Percentiles rank a stretch among this genome's conserved stretches.
Conservation (phyloP, 129 eudicot species). For the Tanacetum coccineum region DNA sequence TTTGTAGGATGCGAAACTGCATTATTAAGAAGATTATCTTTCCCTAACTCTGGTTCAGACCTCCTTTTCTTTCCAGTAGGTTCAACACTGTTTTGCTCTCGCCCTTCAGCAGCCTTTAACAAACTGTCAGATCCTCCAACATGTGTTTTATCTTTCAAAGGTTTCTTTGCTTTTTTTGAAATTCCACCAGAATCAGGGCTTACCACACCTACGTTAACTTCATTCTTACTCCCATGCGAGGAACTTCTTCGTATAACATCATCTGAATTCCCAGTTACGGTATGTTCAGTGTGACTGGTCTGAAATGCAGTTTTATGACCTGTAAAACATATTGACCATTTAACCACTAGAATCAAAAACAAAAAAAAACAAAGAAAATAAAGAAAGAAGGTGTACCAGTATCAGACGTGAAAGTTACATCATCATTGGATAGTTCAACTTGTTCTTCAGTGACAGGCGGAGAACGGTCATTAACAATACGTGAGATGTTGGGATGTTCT, state of each 20-base stretch:
- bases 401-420: constrained; percentile 27
- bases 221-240: constrained; percentile 34
- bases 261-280: constrained; percentile 25
- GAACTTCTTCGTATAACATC: constrained; percentile 31
- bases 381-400: constrained; percentile 21
- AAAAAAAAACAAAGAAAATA: not conserved
- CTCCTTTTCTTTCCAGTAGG: constrained; percentile 31
- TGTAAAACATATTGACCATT: constrained; percentile 23
- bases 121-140: constrained; percentile 32
- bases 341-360: not conserved
- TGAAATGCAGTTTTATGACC: constrained; percentile 24
- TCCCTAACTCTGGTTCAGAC: no score
- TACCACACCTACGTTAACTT: constrained; percentile 29
- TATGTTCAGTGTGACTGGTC: constrained; percentile 21
- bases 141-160: constrained; percentile 37
- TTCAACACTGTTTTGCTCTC: constrained; percentile 22
- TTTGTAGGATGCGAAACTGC: constrained; percentile 42
- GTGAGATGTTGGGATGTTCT: constrained; percentile 30
- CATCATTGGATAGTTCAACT: constrained; percentile 28
- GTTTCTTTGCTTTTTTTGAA: constrained; percentile 27
- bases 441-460: constrained; percentile 22
- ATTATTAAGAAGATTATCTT: constrained; percentile 13
- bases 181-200: constrained; percentile 27
- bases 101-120: constrained; percentile 35
- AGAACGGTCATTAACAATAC: constrained; percentile 24